Base-by-base conservation (phyloP, 768 basidiomycete genomes). In the Pleurotus citrinopileatus region DNA sequence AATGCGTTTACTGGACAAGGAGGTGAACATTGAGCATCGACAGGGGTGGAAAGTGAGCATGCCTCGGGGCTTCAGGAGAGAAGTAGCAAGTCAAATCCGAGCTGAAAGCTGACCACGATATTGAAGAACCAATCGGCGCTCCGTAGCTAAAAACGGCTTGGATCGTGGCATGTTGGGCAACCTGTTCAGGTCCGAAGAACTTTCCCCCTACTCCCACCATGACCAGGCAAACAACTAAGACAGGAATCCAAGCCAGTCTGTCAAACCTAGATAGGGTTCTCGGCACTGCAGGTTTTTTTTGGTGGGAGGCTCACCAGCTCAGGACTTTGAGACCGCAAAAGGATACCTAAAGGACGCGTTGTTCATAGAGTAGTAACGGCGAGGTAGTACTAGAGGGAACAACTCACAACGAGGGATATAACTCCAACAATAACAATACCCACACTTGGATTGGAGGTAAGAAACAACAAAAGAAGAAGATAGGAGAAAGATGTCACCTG, bases 11-110 rank as follows among this genome's bases (percentile, higher is more conserved):
- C 87, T 89, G 20, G n/a, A n/a, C 15, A 32, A 23, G 15, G n/a
- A 8, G 7, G 10, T 28, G 2, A 51, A 15, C 42, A 19, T 48
- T 25, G 10, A 53, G 23, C 12, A 38, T n/a, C 3, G 25, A 26
- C 15, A n/a, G 9, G 17, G 25, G 10, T 53, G 47, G 6, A 36
- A n/a, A 20, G 34, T 1, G 19, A 23, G 29, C 2, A 25, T 57
- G 84, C 86, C 82, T 81, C 0, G 86, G 74, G 3, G 81, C 83
- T 6, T 74, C 68, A 0, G 82, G 77, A 8, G 72, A 70, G 65
- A 81, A 86, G 65, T 92, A 92, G 50, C 74, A 83, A 4, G 88
- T 86, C 62, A 88, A 92, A 60, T 94, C 91, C 4, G 87, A 84
- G 15, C 80, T 78, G 56, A 90, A 64, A 0, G 78, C 65, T 1